Conservation (phyloP, 2,329 filamentous ascomycete genomes). For the Aspergillus sp. region DNA sequence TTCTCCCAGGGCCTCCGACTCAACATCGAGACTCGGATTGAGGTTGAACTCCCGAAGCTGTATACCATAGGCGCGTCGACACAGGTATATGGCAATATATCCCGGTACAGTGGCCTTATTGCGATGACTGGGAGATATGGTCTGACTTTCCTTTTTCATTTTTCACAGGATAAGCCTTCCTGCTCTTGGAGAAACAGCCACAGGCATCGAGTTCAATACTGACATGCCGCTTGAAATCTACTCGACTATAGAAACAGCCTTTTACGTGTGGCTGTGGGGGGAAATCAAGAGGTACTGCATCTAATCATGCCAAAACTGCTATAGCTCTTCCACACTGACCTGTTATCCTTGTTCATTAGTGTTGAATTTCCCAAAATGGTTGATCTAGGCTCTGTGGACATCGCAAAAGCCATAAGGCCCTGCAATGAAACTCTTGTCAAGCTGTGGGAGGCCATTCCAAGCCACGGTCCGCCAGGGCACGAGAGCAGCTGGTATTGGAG, state of each 20-base stretch:
- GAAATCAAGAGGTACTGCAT: neutral
- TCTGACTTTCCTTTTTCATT: neutral
- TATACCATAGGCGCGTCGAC: neutral
- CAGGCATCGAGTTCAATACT: neutral
- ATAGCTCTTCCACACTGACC: too few species aligned
- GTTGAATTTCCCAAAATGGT: neutral
- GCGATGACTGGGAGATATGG: neutral
- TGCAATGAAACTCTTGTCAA: neutral
- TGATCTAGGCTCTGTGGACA: neutral
- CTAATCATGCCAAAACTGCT: too few species aligned
- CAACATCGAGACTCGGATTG: neutral
- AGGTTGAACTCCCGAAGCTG: neutral
- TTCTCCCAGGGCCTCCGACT: neutral
- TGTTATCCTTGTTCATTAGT: neutral
- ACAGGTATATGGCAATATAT: neutral
- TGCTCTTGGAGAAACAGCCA: neutral
- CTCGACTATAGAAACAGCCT: neutral
- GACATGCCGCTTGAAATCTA: neutral
- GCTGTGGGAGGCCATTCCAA: neutral
- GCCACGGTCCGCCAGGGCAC: too few species aligned
- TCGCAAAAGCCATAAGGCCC: neutral
- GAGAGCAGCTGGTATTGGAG: too few species aligned
- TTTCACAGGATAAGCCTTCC: neutral
- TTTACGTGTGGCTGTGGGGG: neutral
- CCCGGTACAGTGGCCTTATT: neutral